These are phyloP conservation scores for Tricholoma terreum DNA, from an alignment of 768 basidiomycete species.

Conservation along the genomic window DNA sequence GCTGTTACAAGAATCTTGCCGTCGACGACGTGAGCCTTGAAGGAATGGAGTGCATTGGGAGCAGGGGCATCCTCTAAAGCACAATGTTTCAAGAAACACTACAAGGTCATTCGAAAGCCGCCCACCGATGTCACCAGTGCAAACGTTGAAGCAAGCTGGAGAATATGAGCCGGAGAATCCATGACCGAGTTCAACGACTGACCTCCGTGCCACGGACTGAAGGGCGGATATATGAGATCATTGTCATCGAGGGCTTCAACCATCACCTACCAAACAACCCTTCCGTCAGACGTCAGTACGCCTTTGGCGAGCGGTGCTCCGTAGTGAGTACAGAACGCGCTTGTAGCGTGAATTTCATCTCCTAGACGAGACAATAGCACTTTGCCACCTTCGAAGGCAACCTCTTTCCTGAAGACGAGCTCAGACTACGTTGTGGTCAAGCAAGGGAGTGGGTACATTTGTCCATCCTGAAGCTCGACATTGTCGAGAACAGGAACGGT, in stretches of 20 bases:
- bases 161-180: neutral
- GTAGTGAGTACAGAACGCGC: slow-evolving; percentile 88
- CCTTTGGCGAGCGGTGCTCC: slow-evolving; percentile 86
- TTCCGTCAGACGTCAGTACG: slow-evolving; percentile 71
- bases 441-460: slow-evolving; percentile 42
- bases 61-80: slow-evolving; percentile 83
- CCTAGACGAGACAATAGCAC: slow-evolving; percentile 76
- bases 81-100: slow-evolving; percentile 12
- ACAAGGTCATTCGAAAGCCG: slow-evolving; percentile 11
- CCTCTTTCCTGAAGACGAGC: slow-evolving; percentile 63
- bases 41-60: slow-evolving; percentile 74
- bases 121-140: slow-evolving; percentile 77
- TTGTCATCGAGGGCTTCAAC: neutral
- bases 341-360: slow-evolving; percentile 73
- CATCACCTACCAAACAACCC: slow-evolving; percentile 67
- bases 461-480: slow-evolving; percentile 59
- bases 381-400: slow-evolving; percentile 73
- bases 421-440: neutral
- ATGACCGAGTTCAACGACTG: neutral
- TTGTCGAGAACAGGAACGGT: slow-evolving; percentile 58
- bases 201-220: slow-evolving; percentile 89
- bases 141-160: slow-evolving; percentile 83
- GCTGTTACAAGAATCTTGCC: slow-evolving; percentile 83
- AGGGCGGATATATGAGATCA: neutral
- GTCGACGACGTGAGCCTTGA: slow-evolving; percentile 60